Evolutionary conservation across 306 rosid species (phyloP), one percentile per base, ranked within the genome.

Genomic region (Abrus precatorius): DNA sequence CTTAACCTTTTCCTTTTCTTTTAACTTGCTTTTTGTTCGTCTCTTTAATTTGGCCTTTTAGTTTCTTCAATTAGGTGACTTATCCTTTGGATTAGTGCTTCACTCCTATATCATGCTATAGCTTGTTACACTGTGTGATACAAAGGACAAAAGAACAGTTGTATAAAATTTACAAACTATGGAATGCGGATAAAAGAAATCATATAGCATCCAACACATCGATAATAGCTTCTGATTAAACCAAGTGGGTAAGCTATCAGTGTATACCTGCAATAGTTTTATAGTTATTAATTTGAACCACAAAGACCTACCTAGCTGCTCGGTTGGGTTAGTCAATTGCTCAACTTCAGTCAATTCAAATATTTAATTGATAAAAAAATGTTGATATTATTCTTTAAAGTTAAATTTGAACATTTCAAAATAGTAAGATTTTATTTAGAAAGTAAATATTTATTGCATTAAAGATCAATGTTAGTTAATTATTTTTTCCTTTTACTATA

Each of bases 201-300:
- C 34, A 36, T 13, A 47, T n/a, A n/a, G n/a, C n/a, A n/a, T 6
- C 30, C 44, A 44, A 57, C n/a, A 43, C 67, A 72, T 55, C 55
- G 55, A 56, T 57, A 13, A 38, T 27, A 53, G 44, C 73, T 53
- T 65, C 10, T 14, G 53, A 29, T 53, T 29, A 53, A 28, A 54
- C 81, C 52, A 20, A 64, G 63, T 4, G 29, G 63, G 72, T 4
- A 62, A 77, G 33, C 67, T 65, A 38, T 38, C 53, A 45, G 74
- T 56, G 74, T 56, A 66, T 66, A 27, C 28, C 32, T 38, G 11
- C 53, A 28, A 1, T 38, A 76, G 3, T 62, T 75, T 44, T 6
- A n/a, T 36, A 64, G 30, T 20, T 12, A 34, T 57, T 4, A 20
- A 30, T 45, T 45, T 27, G 7, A 48, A 47, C 27, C 38, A 50